Base-by-base conservation (phyloP, 2,329 filamentous ascomycete genomes). In the Colletotrichum tropicicola region DNA sequence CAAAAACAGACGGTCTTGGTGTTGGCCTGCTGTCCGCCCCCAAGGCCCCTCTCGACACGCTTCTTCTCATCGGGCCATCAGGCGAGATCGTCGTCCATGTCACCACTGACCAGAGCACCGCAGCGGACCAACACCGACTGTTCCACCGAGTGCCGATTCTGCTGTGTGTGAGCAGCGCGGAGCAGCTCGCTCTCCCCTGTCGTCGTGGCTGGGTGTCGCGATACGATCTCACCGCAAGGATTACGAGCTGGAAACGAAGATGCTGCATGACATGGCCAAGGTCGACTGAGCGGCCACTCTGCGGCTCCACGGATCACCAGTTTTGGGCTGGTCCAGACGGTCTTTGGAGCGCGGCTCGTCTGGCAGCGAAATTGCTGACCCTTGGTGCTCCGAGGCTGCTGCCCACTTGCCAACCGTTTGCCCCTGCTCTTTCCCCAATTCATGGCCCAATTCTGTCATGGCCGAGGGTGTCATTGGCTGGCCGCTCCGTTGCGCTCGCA, bases 391-490 rank as follows among this genome's bases (percentile, higher is more conserved):
- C 25, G 56, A 17, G 13, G 32, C 47, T 23, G 30, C 43, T 43
- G 32, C 32, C 41, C 48, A 61, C 49, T 49, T 43, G 25, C 41
- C 47, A 44, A 41, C 23, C 27, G 12, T 32, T 59, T 59, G n/a
- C n/a, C 55, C 55, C 32, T 59, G 43, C 28, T 37, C 15, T 28
- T 10, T 49, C 32, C 43, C 59, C 59, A 59, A 45, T 48, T 51
- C 54, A 59, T 66, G 64, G 43, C 64, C 64, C 30, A 59, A 64
- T 66, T 64, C 64, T 66, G 53, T 37, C 54, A 49, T 53, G 45
- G 12, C 28, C 39, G 25, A 7, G n/a, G 19, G 17, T 64, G 41
- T 27, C 17, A 66, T 64, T 66, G 64, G 64, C 64, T 64, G 48
- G 59, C 43, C 32, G 30, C 47, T 54, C 53, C 48, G 49, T 39